These are phyloP conservation scores for Russula earlei DNA, from an alignment of 768 basidiomycete species.

Conservation along the genomic window DNA sequence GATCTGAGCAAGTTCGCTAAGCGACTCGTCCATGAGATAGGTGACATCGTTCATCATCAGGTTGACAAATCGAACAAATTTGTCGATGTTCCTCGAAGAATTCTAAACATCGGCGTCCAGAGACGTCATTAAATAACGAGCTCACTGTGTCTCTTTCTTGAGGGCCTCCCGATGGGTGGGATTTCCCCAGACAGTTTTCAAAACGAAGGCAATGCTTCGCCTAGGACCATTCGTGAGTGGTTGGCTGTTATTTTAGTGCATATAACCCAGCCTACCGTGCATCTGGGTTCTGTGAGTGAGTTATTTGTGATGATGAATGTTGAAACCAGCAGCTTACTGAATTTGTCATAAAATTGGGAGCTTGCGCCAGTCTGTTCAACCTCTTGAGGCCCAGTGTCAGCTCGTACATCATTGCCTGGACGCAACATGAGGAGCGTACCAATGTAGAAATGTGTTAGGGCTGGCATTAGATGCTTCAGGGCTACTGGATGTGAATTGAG, in stretches of 20 bases:
- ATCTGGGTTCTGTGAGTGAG: conserved; percentile 30
- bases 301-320: not conserved
- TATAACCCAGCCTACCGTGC: conserved; percentile 34
- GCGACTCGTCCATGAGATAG: conserved; percentile 93
- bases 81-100: conserved; percentile 63
- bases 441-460: conserved; percentile 89
- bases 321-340: conserved; percentile 48
- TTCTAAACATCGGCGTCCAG: not conserved
- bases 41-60: conserved; percentile 99
- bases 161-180: conserved; percentile 82
- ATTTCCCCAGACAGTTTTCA: conserved; percentile 90
- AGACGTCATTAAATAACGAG: conserved; percentile 22
- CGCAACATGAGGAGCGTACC: conserved; percentile 38
- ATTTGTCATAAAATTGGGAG: conserved; percentile 98
- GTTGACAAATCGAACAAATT: conserved; percentile 93
- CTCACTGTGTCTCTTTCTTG: conserved; percentile 63
- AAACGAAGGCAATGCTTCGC: conserved; percentile 77
- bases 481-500: conserved; percentile 81
- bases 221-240: conserved; percentile 29
- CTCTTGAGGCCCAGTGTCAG: conserved; percentile 41
- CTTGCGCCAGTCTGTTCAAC: conserved; percentile 96
- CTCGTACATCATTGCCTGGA: not conserved
- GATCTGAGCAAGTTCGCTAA: conserved; percentile 83
- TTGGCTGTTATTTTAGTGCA: not conserved
- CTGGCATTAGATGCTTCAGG: conserved; percentile 80